Base-by-base conservation (phyloP, 805 yeast species). In the Isabelozyma rhagii region DNA sequence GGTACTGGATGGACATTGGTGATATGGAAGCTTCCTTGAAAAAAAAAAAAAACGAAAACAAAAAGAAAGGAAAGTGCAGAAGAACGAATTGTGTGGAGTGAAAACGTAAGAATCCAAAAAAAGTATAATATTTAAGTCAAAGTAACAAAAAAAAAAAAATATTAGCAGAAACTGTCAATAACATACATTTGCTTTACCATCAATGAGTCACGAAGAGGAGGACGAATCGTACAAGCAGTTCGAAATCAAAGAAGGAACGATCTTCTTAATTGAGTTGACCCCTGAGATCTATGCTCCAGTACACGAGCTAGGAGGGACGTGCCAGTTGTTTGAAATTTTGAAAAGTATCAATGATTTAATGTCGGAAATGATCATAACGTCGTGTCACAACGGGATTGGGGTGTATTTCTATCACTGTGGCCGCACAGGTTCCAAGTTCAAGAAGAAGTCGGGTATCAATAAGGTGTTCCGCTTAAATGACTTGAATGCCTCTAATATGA, bases 341-440 rank as follows among this genome's bases (percentile, higher is more conserved):
- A 73, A 74, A 11, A 76, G 87, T 1, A 71, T 88, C 6, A 71
- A 77, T 47, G 82, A 80, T n/a, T 68, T 89, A 36, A 79, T 90
- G 68, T 74, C 84, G 3, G 85, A 82, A 45, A 70, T 89, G 50
- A 81, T 87, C 1, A 81, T 87, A 34, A 75, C 85, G 0, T 66
- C 81, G 39, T 89, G 91, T 1, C 72, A 75, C 43, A 85, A 93
- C 1, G 92, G 89, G 0, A 71, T 89, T 25, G 97, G 97, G 0
- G 79, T 91, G 44, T 80, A 84, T 58, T 61, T 87, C 13, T 82
- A 80, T 66, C 82, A 79, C 60, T 79, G 80, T 64, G 58, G 54
- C 46, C 70, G 47, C 48, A 67, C 75, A 0, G 47, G 58, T 54
- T 69, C 11, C 54, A 59, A 27, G 67, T 65, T 28, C 55, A 66